A percentile compares a stretch with the other conserved stretches of the same genome.
Conservation (phyloP, 140 eudicot species). For the Eryngium alpinum region DNA sequence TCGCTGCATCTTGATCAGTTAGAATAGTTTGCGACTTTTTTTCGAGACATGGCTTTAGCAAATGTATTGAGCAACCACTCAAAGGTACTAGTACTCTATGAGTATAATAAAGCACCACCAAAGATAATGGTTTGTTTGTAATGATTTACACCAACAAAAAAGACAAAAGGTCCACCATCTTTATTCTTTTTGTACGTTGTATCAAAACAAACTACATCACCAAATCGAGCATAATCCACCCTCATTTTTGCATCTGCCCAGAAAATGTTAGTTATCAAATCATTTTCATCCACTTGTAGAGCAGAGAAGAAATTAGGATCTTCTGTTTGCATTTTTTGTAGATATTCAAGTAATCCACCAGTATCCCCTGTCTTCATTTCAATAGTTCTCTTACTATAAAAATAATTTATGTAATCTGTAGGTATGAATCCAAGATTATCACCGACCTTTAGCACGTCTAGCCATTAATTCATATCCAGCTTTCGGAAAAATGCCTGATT, state of each 20-base stretch:
- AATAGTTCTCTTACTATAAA: not conserved
- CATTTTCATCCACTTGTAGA: slow-evolving; percentile 7
- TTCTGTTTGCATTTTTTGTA: slow-evolving; percentile 2
- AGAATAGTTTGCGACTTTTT: slow-evolving; percentile 18
- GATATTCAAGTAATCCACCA: not conserved
- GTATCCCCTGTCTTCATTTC: not conserved
- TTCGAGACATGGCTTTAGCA: not conserved
- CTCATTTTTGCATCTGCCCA: slow-evolving; percentile 8
- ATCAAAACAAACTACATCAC: not conserved
- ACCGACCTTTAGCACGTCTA: not conserved
- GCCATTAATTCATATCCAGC: not conserved
- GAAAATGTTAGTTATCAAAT: not conserved
- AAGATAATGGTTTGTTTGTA: slow-evolving; percentile 7
- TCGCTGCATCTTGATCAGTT: slow-evolving; percentile 18
- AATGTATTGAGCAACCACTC: slow-evolving; percentile 19
- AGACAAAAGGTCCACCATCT: slow-evolving; percentile 8
- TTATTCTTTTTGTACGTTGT: not conserved
- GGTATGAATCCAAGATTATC: slow-evolving; percentile 13
- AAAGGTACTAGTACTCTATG: slow-evolving; percentile 6
- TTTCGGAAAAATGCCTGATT: not conserved
- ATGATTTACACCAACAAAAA: slow-evolving; percentile 22
- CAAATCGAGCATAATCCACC: not conserved
- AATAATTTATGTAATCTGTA: not conserved
- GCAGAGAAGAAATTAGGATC: slow-evolving; percentile 7
- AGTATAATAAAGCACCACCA: slow-evolving; percentile 19